These are phyloP conservation scores for Metschnikowia noctiluminum DNA, from an alignment of 805 yeast genomes.

Conservation along the genomic window DNA sequence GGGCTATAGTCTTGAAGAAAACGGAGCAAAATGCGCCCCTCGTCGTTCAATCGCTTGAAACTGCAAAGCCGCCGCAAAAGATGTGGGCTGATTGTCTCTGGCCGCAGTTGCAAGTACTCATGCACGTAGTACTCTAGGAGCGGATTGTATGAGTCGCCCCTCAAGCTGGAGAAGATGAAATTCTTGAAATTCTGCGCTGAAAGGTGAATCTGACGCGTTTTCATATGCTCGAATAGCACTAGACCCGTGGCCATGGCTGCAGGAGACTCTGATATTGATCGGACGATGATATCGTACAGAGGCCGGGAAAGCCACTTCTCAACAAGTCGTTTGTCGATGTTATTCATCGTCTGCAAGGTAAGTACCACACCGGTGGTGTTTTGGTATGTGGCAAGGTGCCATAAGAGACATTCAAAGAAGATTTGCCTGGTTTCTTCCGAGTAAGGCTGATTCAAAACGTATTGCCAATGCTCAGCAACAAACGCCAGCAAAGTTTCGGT, in stretches of 20 bases:
- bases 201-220: constrained; percentile 1
- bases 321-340: constrained; percentile 15
- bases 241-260: constrained; percentile 28
- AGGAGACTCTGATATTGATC: constrained; percentile 26
- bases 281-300: constrained; percentile 29
- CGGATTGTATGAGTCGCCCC: constrained; percentile 5
- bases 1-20: constrained; percentile 1
- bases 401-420: constrained; percentile 35
- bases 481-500: constrained; percentile 22
- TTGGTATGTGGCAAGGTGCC: constrained; percentile 33
- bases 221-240: constrained; percentile 22
- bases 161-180: constrained; percentile 20
- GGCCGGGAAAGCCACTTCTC: constrained; percentile 27
- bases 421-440: constrained; percentile 15
- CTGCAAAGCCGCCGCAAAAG: constrained; percentile 4
- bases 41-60: constrained; percentile 4
- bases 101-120: constrained; percentile 6
- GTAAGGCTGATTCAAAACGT: constrained; percentile 12
- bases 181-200: constrained; percentile 19
- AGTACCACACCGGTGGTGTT: constrained; percentile 30
- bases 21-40: constrained; percentile 2
- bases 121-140: constrained; percentile 12
- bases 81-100: constrained; percentile 1
- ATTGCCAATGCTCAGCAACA: constrained; percentile 22
- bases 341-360: constrained; percentile 8